A percentile compares a stretch with the other conserved stretches of the same genome.
Evolutionary conservation across 176 grass and related monocot genomes (phyloP).

Genomic region (Dendrocalamus sinicus): DNA sequence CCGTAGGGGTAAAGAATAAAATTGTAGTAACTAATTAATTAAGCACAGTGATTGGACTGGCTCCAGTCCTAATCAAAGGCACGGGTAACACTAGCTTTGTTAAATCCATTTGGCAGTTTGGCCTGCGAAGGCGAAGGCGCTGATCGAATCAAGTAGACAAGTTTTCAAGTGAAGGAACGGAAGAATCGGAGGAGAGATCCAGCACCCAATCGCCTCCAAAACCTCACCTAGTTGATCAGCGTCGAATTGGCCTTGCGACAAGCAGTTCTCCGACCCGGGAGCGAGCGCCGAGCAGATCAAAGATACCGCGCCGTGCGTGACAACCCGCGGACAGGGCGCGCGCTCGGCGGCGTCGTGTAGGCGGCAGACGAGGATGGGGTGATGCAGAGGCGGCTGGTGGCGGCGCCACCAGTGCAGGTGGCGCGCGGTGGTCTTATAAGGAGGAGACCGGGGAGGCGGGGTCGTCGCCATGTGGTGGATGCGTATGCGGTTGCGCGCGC

Average conservation of each 20-base stretch:
- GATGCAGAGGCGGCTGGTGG: not conserved
- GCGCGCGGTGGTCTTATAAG: slow-evolving; percentile 36
- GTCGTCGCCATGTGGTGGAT: not conserved
- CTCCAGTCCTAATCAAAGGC: not conserved
- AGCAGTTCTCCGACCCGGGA: not conserved
- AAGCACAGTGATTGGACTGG: not conserved
- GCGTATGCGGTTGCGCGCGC: not conserved
- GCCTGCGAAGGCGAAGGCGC: not conserved
- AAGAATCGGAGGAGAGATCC: not conserved
- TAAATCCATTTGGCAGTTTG: not conserved
- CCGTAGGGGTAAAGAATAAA: not conserved
- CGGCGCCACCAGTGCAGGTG: slow-evolving; percentile 30
- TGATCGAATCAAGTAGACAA: not conserved
- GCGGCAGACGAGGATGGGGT: not conserved
- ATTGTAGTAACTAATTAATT: not conserved
- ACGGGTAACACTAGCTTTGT: not conserved
- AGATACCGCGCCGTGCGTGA: not conserved
- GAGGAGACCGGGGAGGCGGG: not conserved
- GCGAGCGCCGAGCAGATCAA: not conserved
- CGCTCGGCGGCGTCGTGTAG: not conserved
- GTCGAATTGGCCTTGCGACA: not conserved
- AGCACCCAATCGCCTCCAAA: not conserved
- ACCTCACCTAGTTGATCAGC: not conserved
- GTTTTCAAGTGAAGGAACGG: not conserved
- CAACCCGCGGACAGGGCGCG: not conserved